Conservation (phyloP, 164 flowering plant genomes). For the Vitis cinerea region DNA sequence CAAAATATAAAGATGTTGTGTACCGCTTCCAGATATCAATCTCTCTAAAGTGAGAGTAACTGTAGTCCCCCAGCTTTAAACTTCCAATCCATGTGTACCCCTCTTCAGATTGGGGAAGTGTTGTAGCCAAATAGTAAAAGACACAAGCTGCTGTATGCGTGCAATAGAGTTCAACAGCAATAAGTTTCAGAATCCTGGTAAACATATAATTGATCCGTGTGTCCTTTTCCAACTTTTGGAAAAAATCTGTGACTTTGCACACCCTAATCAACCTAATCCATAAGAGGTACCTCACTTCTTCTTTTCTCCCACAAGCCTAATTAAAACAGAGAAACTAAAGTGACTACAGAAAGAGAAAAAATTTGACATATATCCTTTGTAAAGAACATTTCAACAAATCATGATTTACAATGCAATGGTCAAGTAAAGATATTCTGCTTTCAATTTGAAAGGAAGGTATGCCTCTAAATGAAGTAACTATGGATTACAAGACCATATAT, state of each 20-base stretch:
- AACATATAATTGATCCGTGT: conserved; percentile 67
- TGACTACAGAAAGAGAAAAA: not conserved
- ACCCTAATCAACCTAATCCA: conserved; percentile 64
- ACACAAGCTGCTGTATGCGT: conserved; percentile 83
- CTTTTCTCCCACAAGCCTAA: conserved; percentile 56
- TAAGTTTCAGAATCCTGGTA: conserved; percentile 63
- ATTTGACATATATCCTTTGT: no score
- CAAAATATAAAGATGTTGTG: conserved; percentile 56
- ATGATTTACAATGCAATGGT: no score
- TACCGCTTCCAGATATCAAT: conserved; percentile 73
- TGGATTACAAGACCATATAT: not conserved
- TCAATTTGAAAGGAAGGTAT: no score
- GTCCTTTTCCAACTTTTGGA: conserved; percentile 64
- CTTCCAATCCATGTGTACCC: conserved; percentile 90
- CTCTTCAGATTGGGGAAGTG: conserved; percentile 57
- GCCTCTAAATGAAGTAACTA: no score
- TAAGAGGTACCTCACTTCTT: conserved; percentile 57
- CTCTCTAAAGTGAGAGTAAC: conserved; percentile 63
- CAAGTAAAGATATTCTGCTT: no score
- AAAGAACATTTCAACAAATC: no score
- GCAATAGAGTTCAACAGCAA: conserved; percentile 67
- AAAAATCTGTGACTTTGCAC: conserved; percentile 46
- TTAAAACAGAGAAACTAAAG: not conserved
- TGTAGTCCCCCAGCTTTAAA: conserved; percentile 60
- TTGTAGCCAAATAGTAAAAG: conserved; percentile 75